phyloP scores from a whole-genome alignment of 192 early-diverging fungal species.

The Dimargaris verticillata region DNA sequence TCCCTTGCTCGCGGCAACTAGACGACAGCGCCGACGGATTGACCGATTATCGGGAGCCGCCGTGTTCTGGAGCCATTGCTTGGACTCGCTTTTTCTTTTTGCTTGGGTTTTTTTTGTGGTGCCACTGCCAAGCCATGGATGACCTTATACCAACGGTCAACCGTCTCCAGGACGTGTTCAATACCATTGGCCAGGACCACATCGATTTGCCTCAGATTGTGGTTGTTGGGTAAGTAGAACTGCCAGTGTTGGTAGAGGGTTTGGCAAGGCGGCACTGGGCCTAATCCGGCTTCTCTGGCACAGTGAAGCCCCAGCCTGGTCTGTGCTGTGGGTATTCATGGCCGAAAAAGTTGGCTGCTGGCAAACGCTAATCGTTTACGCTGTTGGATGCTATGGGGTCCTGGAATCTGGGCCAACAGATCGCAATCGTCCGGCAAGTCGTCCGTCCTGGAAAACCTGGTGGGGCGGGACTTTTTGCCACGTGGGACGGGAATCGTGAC shows the following conservation, averaged over 20 bases:
- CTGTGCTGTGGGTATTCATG: no score
- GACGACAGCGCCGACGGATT: no score
- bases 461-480: slow-evolving; percentile 95
- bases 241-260: neutral
- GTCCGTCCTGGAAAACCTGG: slow-evolving; percentile 95
- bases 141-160: slow-evolving; percentile 69
- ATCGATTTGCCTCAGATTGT: slow-evolving; percentile 74
- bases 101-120: slow-evolving; percentile 12
- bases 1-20: no score
- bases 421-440: slow-evolving; percentile 88
- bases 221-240: slow-evolving; percentile 48
- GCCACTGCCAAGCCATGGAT: slow-evolving; percentile 31
- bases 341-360: no score
- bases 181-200: slow-evolving; percentile 51
- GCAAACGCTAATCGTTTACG: no score
- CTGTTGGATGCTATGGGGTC: no score
- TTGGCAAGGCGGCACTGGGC: no score
- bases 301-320: no score
- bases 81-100: neutral
- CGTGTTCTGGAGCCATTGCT: no score
- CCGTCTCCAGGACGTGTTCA: slow-evolving; percentile 67
- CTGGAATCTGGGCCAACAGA: slow-evolving; percentile 9
- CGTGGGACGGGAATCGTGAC: slow-evolving; percentile 79
- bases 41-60: no score
- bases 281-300: no score